Evolutionary conservation across 371 early-diverging fungal species (phyloP).

Genomic region (Fennellomyces sp.): DNA sequence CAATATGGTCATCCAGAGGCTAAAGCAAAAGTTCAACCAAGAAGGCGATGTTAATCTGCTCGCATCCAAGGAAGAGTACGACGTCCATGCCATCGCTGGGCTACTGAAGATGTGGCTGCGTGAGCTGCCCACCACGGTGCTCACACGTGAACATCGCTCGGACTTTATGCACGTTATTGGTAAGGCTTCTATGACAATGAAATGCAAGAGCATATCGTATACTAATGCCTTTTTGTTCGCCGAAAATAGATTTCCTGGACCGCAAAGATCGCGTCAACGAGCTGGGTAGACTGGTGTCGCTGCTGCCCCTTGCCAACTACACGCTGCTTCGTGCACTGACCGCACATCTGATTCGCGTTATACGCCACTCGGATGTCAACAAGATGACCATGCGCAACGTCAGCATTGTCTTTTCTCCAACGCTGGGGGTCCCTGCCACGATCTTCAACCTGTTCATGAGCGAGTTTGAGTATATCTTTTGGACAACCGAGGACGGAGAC

Average conservation of each 20-base stretch:
- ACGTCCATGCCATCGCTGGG: constrained; percentile 84
- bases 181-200: too few relatives aligned
- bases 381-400: constrained; percentile 80
- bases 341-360: constrained; percentile 68
- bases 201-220: too few relatives aligned
- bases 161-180: constrained; percentile 74
- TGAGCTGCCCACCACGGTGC: constrained; percentile 79
- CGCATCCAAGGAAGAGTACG: constrained; percentile 55
- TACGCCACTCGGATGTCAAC: constrained; percentile 61
- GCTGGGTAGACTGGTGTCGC: constrained; percentile 58
- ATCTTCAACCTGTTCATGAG: constrained; percentile 73
- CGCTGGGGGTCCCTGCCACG: constrained; percentile 70
- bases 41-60: constrained; percentile 72
- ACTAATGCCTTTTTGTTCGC: too few relatives aligned
- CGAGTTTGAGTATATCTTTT: constrained; percentile 69
- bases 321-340: constrained; percentile 63
- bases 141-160: constrained; percentile 70
- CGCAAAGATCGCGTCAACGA: constrained; percentile 63
- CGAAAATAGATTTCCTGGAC: constrained; percentile 61
- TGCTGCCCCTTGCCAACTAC: constrained; percentile 64
- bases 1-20: constrained; percentile 61
- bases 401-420: constrained; percentile 77
- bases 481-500: constrained; percentile 44
- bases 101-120: constrained; percentile 84
- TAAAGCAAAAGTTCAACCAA: constrained; percentile 82